Conservation (phyloP, 371 early-diverging fungal genomes). For the Syncephalastrum sp. region DNA sequence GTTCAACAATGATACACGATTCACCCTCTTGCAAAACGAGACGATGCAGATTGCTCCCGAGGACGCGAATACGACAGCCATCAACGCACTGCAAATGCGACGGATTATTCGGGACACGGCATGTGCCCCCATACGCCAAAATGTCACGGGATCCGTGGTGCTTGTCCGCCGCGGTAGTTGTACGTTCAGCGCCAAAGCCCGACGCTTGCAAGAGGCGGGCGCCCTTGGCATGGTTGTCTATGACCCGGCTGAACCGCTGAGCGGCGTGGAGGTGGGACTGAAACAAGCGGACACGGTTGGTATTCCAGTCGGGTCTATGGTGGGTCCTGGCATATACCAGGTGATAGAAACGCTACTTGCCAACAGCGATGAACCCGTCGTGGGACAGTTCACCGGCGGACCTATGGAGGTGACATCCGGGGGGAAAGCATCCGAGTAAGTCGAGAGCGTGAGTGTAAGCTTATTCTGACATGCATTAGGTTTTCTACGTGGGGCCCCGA, state of each 20-base stretch:
- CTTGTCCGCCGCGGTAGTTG: conserved; percentile 12
- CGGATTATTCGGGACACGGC: neutral
- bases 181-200: conserved; percentile 19
- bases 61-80: too few relatives aligned
- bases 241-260: neutral
- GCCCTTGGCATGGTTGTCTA: conserved; percentile 13
- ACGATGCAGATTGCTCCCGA: too few relatives aligned
- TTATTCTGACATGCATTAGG: conserved; percentile 5
- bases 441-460: neutral
- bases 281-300: conserved; percentile 5
- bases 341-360: neutral
- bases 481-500: conserved; percentile 25
- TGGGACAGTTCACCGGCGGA: conserved; percentile 3
- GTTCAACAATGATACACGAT: too few relatives aligned
- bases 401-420: conserved; percentile 3
- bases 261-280: conserved; percentile 9
- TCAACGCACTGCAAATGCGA: too few relatives aligned
- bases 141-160: conserved; percentile 18
- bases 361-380: neutral
- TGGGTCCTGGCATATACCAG: neutral
- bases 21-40: too few relatives aligned
- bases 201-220: conserved; percentile 18
- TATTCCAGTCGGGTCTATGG: conserved; percentile 16
- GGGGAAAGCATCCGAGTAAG: conserved; percentile 15
- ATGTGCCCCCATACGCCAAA: conserved; percentile 14